Evolutionary conservation across 441 rosid genomes (phyloP), one percentile per base, ranked within the genome.

Genomic region (Melastoma candidum): DNA sequence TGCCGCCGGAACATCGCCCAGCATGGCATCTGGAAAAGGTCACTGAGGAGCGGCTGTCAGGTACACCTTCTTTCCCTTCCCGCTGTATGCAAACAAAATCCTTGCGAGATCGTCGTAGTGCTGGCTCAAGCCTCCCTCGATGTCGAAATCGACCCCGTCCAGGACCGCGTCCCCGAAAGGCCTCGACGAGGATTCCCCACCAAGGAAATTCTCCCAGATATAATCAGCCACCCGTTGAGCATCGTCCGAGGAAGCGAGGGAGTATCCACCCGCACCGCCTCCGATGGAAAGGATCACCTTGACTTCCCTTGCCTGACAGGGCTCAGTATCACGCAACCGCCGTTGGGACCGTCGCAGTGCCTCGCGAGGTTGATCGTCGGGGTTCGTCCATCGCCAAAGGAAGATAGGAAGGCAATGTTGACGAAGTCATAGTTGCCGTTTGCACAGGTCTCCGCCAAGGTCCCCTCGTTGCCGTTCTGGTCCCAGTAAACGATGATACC

Each of bases 1-100:
- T 74, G 55, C 98, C 98, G 2, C 81, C 84, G 44, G 87, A 76
- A 41, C 98, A 92, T 17, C 22, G 22, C 22, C 22, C 22, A 17
- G 22, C 22, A 17, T 17, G 22, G 36, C 48, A 24, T 54, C 48
- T 0, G 58, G 58, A 17, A 14, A 54, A 17, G 58, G 58, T 3
- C 48, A 54, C 48, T 54, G 58, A 43, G 58, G 48, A 43, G 58
- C 25, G 1, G 22, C 22, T 17, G 22, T 17, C 22, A 17, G 22
- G 22, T 17, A 17, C 22, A 17, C 22, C 22, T n/a, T 44, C 22
- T n/a, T 44, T 11, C 48, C 58, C 1, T 10, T 44, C 3, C 10
- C 22, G 43, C 48, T 44, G 14, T 44, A 54, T 4, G 12, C 48
- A 44, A 32, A 44, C 4, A 54, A 29, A 48, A 44, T 10, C 48